Base-by-base conservation (phyloP, 345 rosid species). In the Pistacia integerrima region DNA sequence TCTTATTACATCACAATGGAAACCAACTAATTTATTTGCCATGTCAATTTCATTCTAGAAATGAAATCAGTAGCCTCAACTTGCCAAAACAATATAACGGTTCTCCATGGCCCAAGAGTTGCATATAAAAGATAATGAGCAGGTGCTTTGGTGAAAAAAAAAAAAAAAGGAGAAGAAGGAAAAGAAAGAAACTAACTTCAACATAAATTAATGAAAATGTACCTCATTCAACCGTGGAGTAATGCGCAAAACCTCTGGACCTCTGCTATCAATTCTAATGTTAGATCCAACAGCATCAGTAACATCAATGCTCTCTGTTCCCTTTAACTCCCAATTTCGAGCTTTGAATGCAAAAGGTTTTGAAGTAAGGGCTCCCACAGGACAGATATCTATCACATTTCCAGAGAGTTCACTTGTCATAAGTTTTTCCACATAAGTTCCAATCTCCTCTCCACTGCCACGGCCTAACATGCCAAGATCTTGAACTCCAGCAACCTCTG, bases 331-430 rank as follows among this genome's bases (percentile, higher is more conserved):
- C 99, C 98, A 96, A 78, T 96, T 96, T 81, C 99, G 91, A 25
- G 99, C 98, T 84, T 92, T 96, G 82, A 96, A 96, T 67, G 98
- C 99, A 88, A 94, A 96, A 2, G 99, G 97, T 81, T 96, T 96
- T 36, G 99, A 96, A 56, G 98, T 96, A 67, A 96, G 92, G 70
- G 99, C 98, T 66, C 99, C 98, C 17, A 94, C 99, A 66, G 99
- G 99, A 85, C 99, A 96, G 25, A 96, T 96, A 74, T 96, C 99
- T 41, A 96, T 96, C 11, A 94, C 97, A 72, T 94, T 96, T 87
- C 99, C 99, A 77, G 98, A 94, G 69, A 96, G 98, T 77, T 96
- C 99, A 86, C 99, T 96, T 64, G 97, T 91, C 99, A 96, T 96
- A 78, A 96, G 98, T 80, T 88, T 96, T 78, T 96, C 99, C 67